Conservation (phyloP, 768 basidiomycete species). For the Steccherinum ochraceum region DNA sequence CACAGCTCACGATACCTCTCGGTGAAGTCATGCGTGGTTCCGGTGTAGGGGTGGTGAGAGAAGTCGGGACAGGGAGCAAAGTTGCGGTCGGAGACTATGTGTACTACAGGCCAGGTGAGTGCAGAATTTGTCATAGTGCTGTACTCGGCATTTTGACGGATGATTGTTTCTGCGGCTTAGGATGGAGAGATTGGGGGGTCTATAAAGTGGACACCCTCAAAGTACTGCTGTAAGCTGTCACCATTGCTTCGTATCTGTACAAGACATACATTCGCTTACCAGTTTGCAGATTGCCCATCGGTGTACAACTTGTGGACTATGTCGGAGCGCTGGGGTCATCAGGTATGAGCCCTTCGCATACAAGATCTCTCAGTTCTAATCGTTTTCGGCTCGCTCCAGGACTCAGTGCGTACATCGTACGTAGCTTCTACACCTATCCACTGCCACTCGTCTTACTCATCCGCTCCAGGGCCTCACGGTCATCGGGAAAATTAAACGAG, state of each 20-base stretch:
- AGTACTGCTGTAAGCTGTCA: not conserved
- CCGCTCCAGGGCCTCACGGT: constrained; percentile 69
- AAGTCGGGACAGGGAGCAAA: constrained; percentile 38
- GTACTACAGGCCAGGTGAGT: constrained; percentile 63
- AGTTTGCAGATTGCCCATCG: too few relatives aligned
- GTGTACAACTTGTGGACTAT: constrained; percentile 66
- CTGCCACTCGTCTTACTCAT: not conserved
- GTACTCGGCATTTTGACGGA: not conserved
- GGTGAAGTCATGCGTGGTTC: constrained; percentile 61
- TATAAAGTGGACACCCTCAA: not conserved
- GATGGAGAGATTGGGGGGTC: not conserved
- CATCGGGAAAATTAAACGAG: constrained; percentile 71
- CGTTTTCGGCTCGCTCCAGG: constrained; percentile 34
- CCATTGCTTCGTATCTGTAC: too few relatives aligned
- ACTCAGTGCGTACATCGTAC: constrained; percentile 85
- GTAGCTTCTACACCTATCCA: constrained; percentile 15
- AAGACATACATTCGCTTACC: too few relatives aligned
- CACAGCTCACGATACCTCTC: constrained; percentile 66
- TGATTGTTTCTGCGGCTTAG: not conserved
- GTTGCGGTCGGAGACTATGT: constrained; percentile 32
- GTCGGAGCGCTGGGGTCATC: constrained; percentile 72
- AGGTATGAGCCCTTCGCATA: constrained; percentile 47
- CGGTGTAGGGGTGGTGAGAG: constrained; percentile 62
- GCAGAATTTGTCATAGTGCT: constrained; percentile 48
- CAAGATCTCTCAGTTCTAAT: not conserved